Evolutionary conservation across 345 rosid genomes (phyloP), one percentile per base, ranked within the genome.

Genomic region (Erysimum cheiranthoides): DNA sequence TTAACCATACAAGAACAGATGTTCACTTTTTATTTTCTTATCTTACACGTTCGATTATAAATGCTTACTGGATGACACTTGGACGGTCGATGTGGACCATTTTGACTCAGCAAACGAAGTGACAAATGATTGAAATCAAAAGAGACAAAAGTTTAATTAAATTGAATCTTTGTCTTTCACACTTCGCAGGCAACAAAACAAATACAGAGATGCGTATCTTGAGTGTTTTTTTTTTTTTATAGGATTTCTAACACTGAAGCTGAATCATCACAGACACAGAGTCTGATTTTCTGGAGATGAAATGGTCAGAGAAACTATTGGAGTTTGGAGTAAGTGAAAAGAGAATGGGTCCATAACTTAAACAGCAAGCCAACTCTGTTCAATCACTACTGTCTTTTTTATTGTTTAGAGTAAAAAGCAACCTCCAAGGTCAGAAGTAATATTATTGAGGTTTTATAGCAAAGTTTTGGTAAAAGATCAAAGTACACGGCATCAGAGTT

Each of bases 41-140:
- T 40, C 50, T 50, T 50, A n/a, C n/a, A 66, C 21, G 40, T 46
- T 10, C 32, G 13, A 42, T 49, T 32, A 3, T 31, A 56, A 47
- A 69, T 52, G 63, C 65, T 31, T 34, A 51, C 12, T 5, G 54
- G 3, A 9, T 54, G 75, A 68, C 71, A 70, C 66, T 51, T 70
- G 75, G 53, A 61, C 59, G 61, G 70, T 56, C 32, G 71, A 62
- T 70, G 51, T 63, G 28, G 71, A 70, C 60, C 3, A 11, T 3
- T 64, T 64, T 40, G 72, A 49, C 54, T 71, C 61, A 40, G 73
- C 73, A 66, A 53, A 66, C 59, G 78, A 78, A 72, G 35, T 66
- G 81, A 78, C 81, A 60, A 67, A 78, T 43, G 81, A 78, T 60
- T 60, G 59, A 71, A 77, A 77, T 65, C 67, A 28, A 54, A 78